These are phyloP conservation scores for Thielaviopsis punctulata DNA, from an alignment of 2,329 filamentous ascomycete species.

Conservation along the genomic window DNA sequence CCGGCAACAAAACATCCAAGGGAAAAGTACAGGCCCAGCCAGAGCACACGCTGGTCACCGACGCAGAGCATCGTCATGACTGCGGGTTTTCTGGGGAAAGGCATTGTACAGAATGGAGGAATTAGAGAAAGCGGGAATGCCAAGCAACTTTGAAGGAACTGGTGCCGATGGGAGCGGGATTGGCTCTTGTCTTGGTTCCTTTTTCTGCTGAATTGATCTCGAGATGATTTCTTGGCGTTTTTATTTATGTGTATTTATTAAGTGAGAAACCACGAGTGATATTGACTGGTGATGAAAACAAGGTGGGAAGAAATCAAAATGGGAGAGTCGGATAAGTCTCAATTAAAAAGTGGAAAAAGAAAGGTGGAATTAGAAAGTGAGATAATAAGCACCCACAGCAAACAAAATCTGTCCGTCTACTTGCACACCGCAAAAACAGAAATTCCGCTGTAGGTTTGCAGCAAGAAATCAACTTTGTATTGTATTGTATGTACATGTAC, in stretches of 20 bases:
- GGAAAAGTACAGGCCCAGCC: not conserved
- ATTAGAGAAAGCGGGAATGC: too few relatives aligned
- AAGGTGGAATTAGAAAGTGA: not conserved
- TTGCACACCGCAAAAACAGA: not conserved
- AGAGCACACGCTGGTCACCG: not conserved
- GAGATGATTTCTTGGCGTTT: too few relatives aligned
- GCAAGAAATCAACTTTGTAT: not conserved
- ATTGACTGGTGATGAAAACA: too few relatives aligned
- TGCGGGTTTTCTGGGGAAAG: not conserved
- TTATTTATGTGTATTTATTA: too few relatives aligned
- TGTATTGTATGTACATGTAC: too few relatives aligned
- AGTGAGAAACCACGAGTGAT: too few relatives aligned
- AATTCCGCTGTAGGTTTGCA: not conserved
- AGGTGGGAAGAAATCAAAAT: not conserved
- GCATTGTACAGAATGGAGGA: not conserved
- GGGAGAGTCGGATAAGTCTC: not conserved
- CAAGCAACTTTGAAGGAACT: not conserved
- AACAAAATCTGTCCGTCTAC: not conserved
- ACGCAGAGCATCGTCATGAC: not conserved
- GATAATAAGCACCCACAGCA: not conserved
- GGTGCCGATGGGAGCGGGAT: too few relatives aligned
- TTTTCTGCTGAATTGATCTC: too few relatives aligned
- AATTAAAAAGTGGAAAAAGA: not conserved
- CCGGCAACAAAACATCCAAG: not conserved
- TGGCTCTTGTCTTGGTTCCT: too few relatives aligned